A percentile compares a stretch with the other conserved stretches of the same genome.
phyloP scores from a whole-genome alignment of 768 basidiomycete species.

The Mycena epipterygia region DNA sequence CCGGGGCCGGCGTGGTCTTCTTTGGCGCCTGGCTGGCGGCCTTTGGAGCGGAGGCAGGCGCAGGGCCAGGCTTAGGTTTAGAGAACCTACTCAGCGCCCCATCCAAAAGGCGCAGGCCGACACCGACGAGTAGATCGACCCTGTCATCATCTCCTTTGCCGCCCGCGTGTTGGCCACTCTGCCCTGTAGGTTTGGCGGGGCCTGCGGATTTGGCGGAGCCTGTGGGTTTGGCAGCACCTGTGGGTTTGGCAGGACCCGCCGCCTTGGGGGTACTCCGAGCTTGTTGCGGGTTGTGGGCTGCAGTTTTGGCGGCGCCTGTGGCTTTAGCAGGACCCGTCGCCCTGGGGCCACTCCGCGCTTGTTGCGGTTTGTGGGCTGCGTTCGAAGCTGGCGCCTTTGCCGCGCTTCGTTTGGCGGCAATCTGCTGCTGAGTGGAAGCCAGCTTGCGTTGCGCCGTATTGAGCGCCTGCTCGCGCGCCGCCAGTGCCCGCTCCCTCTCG shows the following conservation, averaged over 20 bases:
- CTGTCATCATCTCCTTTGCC: not conserved
- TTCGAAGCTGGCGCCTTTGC: not conserved
- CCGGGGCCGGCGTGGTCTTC: not conserved
- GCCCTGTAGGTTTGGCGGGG: too few species aligned
- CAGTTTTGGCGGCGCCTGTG: too few species aligned
- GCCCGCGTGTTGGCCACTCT: not conserved
- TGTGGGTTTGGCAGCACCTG: too few species aligned
- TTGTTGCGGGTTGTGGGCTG: too few species aligned
- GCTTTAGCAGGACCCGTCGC: not conserved
- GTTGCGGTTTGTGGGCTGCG: not conserved
- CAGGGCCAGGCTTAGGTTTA: not conserved
- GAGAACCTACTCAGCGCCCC: not conserved
- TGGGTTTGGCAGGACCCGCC: too few species aligned
- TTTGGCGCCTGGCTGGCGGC: not conserved
- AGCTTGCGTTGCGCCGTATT: not conserved
- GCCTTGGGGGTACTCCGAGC: not conserved
- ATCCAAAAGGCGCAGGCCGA: not conserved
- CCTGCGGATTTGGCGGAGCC: too few species aligned
- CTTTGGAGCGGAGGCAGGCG: not conserved
- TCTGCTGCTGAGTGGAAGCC: not conserved
- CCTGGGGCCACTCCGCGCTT: not conserved
- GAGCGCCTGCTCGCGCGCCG: conserved; percentile 8
- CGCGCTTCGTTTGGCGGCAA: not conserved
- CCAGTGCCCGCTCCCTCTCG: not conserved
- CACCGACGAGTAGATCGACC: not conserved